Percentiles rank a stretch among this genome's conserved stretches.
These are phyloP conservation scores for Kurtzmaniella fragi DNA, from an alignment of 805 yeast species.

Conservation along the genomic window DNA sequence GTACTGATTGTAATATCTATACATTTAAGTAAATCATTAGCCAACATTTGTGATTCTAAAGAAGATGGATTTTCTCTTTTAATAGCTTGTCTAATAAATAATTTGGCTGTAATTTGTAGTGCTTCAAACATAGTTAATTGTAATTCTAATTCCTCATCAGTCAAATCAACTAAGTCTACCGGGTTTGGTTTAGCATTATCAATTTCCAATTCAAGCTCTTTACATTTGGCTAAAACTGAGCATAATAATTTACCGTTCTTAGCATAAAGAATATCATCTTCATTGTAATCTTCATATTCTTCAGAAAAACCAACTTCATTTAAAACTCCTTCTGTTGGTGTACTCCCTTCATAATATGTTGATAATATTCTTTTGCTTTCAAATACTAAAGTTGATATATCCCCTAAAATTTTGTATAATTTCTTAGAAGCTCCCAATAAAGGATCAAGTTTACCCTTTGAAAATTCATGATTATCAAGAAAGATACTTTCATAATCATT, in stretches of 20 bases:
- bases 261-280: slow-evolving; percentile 12
- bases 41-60: slow-evolving; percentile 57
- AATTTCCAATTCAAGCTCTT: slow-evolving; percentile 44
- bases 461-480: slow-evolving; percentile 24
- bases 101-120: slow-evolving; percentile 62
- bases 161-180: slow-evolving; percentile 35
- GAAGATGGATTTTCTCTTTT: slow-evolving; percentile 55
- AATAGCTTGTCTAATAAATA: slow-evolving; percentile 65
- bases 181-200: slow-evolving; percentile 49
- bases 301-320: neutral
- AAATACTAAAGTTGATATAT: slow-evolving; percentile 56
- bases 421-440: slow-evolving; percentile 69
- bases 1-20: slow-evolving; percentile 61
- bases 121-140: slow-evolving; percentile 70
- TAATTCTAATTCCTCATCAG: slow-evolving; percentile 50
- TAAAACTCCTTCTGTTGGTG: too few species aligned
- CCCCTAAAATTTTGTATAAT: slow-evolving; percentile 62
- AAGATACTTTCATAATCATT: slow-evolving; percentile 55
- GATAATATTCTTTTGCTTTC: slow-evolving; percentile 36
- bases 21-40: slow-evolving; percentile 48
- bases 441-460: slow-evolving; percentile 53
- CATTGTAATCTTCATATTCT: slow-evolving; percentile 5
- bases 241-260: slow-evolving; percentile 15
- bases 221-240: slow-evolving; percentile 25
- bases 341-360: slow-evolving; percentile 6